Evolutionary conservation across 768 basidiomycete genomes (phyloP), one percentile per base, ranked within the genome.

Genomic region (Suillus placidus): DNA sequence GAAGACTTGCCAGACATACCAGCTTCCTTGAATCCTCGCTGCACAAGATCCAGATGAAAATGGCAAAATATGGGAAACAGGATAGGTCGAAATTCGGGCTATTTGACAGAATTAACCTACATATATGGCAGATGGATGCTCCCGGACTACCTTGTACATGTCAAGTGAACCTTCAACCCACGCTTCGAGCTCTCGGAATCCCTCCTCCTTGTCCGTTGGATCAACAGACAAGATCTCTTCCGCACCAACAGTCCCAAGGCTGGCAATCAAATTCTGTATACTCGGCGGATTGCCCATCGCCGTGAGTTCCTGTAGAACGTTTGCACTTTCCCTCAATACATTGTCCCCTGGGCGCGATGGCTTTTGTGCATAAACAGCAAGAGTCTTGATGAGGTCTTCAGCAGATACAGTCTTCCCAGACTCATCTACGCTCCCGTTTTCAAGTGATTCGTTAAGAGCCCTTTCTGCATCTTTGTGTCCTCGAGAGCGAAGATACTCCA

Each of bases 51-150:
- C 37, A 99, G 83, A 76, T 97, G 98, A 74, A 98, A 98, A 78
- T 99, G 95, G 60, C 93, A 94, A 74, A 98, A 99, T 67, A 99
- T 92, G 3, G 97, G 97, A 73, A 95, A 97, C 18, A 97, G 79
- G 42, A 99, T 91, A 54, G 94, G 95, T 54, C 92, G 85, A 71
- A 99, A 92, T 77, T 99, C 96, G 63, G 94, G 94, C 92, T 99
- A 74, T 23, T 45, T 62, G 40, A 75, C n/a, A 74, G 60, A 62
- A 45, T n/a, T 51, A 62, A 32, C 35, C 18, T 37, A 40, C 37
- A 18, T 37, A 23, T 47, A 54, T 38, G 38, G 51, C 20, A 30
- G 42, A 62, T 34, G 26, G 8, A 35, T 35, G 54, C 49, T 56
- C 37, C 38, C 35, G 9, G 79, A 86, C 70, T 80, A 92, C 93